A percentile compares a stretch with the other conserved stretches of the same genome.
These are phyloP conservation scores for Colletotrichum sublineola DNA, from an alignment of 2,329 filamentous ascomycete species.

Conservation along the genomic window DNA sequence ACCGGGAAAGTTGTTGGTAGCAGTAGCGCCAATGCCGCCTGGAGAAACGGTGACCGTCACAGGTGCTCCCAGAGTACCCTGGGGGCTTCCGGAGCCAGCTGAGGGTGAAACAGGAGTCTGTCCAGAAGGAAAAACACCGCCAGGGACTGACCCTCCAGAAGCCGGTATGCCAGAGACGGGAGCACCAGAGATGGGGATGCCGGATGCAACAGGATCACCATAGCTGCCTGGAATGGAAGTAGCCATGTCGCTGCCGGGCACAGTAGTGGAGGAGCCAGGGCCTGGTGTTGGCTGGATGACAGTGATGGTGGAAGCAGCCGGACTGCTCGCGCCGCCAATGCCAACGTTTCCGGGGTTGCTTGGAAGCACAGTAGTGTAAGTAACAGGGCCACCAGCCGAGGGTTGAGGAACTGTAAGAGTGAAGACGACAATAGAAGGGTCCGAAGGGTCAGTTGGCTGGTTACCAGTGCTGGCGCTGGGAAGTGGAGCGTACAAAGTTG, in stretches of 20 bases:
- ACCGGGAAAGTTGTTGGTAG: constrained; percentile 9
- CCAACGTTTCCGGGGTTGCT: not conserved
- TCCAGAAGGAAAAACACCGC: not conserved
- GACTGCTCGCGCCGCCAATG: not conserved
- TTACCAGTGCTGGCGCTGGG: constrained; percentile 49
- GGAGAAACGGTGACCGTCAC: constrained; percentile 7
- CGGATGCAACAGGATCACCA: constrained; percentile 11
- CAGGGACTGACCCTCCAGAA: not conserved
- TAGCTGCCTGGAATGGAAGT: constrained; percentile 26
- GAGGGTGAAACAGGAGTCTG: not conserved
- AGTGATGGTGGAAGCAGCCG: constrained; percentile 21
- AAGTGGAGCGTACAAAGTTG: constrained; percentile 47
- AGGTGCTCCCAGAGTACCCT: not conserved
- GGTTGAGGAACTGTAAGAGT: constrained; percentile 37
- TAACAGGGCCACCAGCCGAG: not conserved
- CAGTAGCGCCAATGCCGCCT: not conserved
- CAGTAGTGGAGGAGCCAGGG: not conserved
- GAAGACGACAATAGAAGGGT: constrained; percentile 45
- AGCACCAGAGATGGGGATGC: not conserved
- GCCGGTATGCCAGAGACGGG: constrained; percentile 5
- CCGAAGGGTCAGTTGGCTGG: constrained; percentile 46
- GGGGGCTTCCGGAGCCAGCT: not conserved
- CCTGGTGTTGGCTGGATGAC: constrained; percentile 5
- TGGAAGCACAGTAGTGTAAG: constrained; percentile 6
- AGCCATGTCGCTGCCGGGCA: not conserved